phyloP scores from a whole-genome alignment of 345 rosid genomes.

The Brassica cretica region DNA sequence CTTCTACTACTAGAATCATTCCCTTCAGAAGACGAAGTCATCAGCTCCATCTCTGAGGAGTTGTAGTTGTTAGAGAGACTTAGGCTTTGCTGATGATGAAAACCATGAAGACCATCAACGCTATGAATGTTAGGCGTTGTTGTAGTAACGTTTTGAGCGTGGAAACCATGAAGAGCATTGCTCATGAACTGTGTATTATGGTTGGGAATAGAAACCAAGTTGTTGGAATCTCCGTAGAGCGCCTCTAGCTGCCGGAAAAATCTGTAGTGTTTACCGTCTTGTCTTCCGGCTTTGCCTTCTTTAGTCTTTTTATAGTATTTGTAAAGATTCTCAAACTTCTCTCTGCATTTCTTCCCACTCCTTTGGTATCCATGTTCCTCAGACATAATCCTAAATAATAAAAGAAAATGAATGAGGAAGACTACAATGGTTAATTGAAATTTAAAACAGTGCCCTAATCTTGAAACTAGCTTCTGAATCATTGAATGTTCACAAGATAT shows the following conservation, averaged over 20 bases:
- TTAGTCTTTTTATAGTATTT: constrained; percentile 98
- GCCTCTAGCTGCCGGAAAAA: constrained; percentile 97
- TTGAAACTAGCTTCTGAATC: constrained; percentile 16
- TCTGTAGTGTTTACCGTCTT: constrained; percentile 94
- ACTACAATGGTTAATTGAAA: background rate
- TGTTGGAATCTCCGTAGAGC: constrained; percentile 73
- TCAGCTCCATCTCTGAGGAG: constrained; percentile 56
- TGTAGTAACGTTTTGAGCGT: constrained; percentile 30
- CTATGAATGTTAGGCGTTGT: constrained; percentile 33
- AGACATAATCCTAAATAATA: constrained; percentile 66
- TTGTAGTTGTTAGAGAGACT: constrained; percentile 64
- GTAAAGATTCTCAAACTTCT: constrained; percentile 95
- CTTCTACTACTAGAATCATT: constrained; percentile 54
- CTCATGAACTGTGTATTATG: constrained; percentile 46
- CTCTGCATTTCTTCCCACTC: constrained; percentile 98
- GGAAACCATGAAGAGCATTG: constrained; percentile 46
- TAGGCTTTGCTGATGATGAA: constrained; percentile 59
- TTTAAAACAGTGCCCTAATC: constrained; percentile 42
- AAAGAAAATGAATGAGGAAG: background rate
- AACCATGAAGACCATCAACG: constrained; percentile 32
- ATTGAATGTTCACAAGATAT: constrained; percentile 29
- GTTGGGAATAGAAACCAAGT: constrained; percentile 43
- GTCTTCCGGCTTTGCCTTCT: constrained; percentile 97
- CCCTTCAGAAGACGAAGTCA: constrained; percentile 64
- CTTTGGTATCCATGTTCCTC: constrained; percentile 96